These are phyloP conservation scores for Favolaschia claudopus DNA, from an alignment of 768 basidiomycete species.

Conservation along the genomic window DNA sequence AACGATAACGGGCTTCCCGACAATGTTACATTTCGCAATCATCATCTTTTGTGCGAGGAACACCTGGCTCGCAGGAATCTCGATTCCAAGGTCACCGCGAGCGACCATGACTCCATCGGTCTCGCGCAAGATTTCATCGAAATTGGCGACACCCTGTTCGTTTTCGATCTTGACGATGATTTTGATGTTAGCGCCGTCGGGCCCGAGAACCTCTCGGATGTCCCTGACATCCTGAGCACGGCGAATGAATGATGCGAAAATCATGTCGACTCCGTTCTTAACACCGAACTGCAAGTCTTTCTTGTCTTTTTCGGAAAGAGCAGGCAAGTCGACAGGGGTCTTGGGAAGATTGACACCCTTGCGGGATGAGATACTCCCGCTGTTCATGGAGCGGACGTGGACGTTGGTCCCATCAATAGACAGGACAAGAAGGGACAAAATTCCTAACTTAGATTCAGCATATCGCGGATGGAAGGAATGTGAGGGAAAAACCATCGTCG, in stretches of 20 bases:
- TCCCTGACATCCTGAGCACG: slow-evolving; percentile 92
- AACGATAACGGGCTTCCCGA: slow-evolving; percentile 97
- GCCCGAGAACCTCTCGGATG: slow-evolving; percentile 92
- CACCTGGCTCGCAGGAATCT: slow-evolving; percentile 99
- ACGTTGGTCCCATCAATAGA: slow-evolving; percentile 85
- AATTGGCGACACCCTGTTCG: slow-evolving; percentile 98
- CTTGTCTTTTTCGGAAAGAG: slow-evolving; percentile 98
- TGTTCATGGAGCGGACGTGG: slow-evolving; percentile 88
- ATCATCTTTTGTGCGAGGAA: slow-evolving; percentile 99
- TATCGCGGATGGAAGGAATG: slow-evolving; percentile 1
- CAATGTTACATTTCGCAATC: slow-evolving; percentile 99
- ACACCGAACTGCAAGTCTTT: slow-evolving; percentile 93
- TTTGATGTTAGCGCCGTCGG: slow-evolving; percentile 95
- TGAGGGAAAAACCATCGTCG: slow-evolving; percentile 79
- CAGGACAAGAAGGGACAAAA: slow-evolving; percentile 91
- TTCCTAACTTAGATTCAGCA: slow-evolving; percentile 52
- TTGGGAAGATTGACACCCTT: slow-evolving; percentile 99
- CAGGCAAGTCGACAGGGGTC: slow-evolving; percentile 96
- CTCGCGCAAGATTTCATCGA: slow-evolving; percentile 96
- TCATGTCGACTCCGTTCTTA: slow-evolving; percentile 97
- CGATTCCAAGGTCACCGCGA: slow-evolving; percentile 98
- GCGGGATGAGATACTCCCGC: slow-evolving; percentile 90
- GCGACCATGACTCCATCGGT: slow-evolving; percentile 99
- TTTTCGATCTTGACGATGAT: slow-evolving; percentile 99
- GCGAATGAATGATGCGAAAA: slow-evolving; percentile 99